phyloP scores from a whole-genome alignment of 306 rosid species.

The Vigna unguiculata region DNA sequence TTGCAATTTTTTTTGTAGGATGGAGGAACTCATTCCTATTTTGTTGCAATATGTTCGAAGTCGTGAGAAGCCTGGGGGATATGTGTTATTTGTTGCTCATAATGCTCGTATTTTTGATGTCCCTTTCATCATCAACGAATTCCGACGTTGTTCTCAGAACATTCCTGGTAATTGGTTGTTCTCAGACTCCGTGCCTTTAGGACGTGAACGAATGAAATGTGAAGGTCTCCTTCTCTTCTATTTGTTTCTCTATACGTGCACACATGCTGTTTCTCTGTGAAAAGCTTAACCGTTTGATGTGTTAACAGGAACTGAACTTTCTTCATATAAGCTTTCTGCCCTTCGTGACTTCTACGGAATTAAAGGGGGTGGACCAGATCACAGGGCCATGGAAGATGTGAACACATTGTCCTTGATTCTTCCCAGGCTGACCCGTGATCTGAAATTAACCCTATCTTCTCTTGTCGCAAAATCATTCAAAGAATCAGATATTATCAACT shows the following conservation, averaged over 20 bases:
- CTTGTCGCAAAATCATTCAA: conserved; percentile 70
- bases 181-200: conserved; percentile 66
- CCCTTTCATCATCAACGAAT: conserved; percentile 75
- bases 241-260: not conserved
- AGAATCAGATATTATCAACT: conserved; percentile 56
- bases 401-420: conserved; percentile 61
- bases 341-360: conserved; percentile 59
- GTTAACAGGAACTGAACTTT: conserved; percentile 58
- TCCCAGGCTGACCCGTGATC: conserved; percentile 63
- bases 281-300: conserved; percentile 27
- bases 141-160: conserved; percentile 62
- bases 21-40: conserved; percentile 80
- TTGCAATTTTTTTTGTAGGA: conserved; percentile 59
- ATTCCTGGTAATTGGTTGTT: conserved; percentile 80
- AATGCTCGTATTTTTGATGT: conserved; percentile 87
- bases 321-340: conserved; percentile 56
- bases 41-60: conserved; percentile 67
- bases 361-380: conserved; percentile 69
- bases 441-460: conserved; percentile 60
- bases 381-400: conserved; percentile 92
- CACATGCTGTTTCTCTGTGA: conserved; percentile 27
- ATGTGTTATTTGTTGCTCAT: conserved; percentile 74
- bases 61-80: conserved; percentile 80
- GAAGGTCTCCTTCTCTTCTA: conserved; percentile 58
- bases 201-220: conserved; percentile 68